These are phyloP conservation scores for Fusarium sp. DNA, from an alignment of 2,329 filamentous ascomycete genomes.

Conservation along the genomic window DNA sequence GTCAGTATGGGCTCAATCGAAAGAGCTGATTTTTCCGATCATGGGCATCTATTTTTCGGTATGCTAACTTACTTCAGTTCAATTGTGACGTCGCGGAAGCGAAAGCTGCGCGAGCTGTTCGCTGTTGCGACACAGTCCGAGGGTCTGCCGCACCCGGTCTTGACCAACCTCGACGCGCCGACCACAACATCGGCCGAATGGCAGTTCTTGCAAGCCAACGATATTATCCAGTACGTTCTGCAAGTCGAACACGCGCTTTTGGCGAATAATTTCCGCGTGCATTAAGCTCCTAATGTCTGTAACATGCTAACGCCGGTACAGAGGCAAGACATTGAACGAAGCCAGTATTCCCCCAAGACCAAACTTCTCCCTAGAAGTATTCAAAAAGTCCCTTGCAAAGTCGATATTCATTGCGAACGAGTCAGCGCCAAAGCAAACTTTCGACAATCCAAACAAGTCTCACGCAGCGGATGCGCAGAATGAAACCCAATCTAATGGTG, in stretches of 20 bases:
- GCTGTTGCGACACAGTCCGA: conserved; percentile 77
- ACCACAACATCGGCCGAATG: conserved; percentile 63
- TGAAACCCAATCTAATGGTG: conserved; percentile 24
- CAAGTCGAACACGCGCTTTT: conserved; percentile 31
- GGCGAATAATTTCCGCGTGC: conserved; percentile 29
- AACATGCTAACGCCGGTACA: conserved; percentile 44
- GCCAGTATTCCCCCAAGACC: conserved; percentile 63
- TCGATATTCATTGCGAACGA: conserved; percentile 40
- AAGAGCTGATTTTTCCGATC: conserved; percentile 63
- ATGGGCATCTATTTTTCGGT: conserved; percentile 56
- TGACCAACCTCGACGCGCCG: conserved; percentile 67
- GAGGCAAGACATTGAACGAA: conserved; percentile 61
- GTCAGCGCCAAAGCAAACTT: conserved; percentile 15
- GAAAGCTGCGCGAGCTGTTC: conserved; percentile 90
- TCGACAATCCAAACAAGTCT: conserved; percentile 22
- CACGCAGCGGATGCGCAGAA: conserved; percentile 17
- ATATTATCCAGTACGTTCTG: conserved; percentile 68
- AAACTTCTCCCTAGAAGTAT: conserved; percentile 56
- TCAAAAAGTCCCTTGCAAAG: conserved; percentile 54
- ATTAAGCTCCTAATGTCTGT: conserved; percentile 22
- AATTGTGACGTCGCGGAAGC: conserved; percentile 86
- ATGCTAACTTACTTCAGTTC: conserved; percentile 65
- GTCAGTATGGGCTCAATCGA: conserved; percentile 60
- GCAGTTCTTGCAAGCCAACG: conserved; percentile 66
- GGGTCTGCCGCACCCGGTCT: conserved; percentile 68